Conservation (phyloP, 169 alveolate species). For the Cryptosporidium canis region DNA sequence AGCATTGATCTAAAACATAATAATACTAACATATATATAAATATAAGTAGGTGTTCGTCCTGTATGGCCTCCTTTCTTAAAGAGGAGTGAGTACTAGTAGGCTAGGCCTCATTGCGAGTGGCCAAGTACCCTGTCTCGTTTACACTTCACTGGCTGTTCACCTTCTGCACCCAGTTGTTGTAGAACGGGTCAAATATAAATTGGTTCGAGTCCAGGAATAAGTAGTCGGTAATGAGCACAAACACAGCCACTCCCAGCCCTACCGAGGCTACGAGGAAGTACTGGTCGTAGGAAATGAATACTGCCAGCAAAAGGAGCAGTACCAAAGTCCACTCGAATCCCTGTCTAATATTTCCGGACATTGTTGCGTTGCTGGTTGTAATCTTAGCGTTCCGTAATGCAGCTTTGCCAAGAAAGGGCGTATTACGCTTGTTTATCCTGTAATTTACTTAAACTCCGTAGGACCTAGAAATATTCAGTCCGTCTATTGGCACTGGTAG, state of each 20-base stretch:
- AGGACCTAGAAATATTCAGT: no score
- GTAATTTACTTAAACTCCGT: no score
- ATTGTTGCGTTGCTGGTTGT: neutral
- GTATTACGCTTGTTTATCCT: no score
- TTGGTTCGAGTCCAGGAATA: constrained; percentile 43
- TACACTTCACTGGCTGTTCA: neutral
- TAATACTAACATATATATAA: neutral
- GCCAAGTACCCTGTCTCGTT: no score
- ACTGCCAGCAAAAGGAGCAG: constrained; percentile 22
- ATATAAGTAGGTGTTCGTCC: no score
- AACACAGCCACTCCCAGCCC: constrained; percentile 38
- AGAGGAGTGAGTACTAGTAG: no score
- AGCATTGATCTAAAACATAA: neutral
- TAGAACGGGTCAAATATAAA: constrained; percentile 65
- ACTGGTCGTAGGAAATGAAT: constrained; percentile 46
- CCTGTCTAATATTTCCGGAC: constrained; percentile 68
- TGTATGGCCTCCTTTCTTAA: neutral
- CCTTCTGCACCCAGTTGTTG: constrained; percentile 65
- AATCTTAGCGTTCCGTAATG: neutral
- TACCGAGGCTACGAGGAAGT: constrained; percentile 24
- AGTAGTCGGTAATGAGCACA: constrained; percentile 31
- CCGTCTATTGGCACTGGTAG: no score
- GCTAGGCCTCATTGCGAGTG: no score
- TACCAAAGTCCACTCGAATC: constrained; percentile 52
- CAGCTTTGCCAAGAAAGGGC: neutral